Evolutionary conservation across 2,329 filamentous ascomycete species (phyloP).

Genomic region (Claviceps sorghi): DNA sequence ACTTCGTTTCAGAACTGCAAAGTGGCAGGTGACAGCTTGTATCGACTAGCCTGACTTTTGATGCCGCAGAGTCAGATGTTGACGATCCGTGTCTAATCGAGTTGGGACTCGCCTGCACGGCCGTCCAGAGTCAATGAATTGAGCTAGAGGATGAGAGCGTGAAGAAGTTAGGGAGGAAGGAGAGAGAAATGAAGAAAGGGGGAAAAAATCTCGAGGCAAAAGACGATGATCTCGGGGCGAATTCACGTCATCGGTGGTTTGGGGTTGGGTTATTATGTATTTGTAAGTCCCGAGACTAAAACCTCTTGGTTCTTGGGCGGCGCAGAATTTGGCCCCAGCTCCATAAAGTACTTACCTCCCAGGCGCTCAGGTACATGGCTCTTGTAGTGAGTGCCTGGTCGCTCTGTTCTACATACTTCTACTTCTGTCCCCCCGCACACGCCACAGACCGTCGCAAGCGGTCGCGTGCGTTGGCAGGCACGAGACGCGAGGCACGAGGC

Average conservation of each 20-base stretch:
- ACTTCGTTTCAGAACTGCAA: background rate
- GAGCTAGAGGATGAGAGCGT: background rate
- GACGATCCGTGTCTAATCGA: background rate
- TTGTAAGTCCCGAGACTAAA: background rate
- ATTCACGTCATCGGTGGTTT: conserved; percentile 1
- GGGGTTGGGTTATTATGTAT: background rate
- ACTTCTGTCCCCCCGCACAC: background rate
- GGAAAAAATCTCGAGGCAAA: background rate
- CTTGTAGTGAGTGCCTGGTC: too few relatives aligned
- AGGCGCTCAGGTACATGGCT: too few relatives aligned
- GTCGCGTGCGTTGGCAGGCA: background rate
- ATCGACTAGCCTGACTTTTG: background rate
- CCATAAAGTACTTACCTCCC: too few relatives aligned
- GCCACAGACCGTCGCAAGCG: background rate
- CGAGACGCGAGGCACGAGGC: too few relatives aligned
- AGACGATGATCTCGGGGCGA: background rate
- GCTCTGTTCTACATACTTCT: too few relatives aligned
- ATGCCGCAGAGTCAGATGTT: background rate
- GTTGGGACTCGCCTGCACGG: background rate
- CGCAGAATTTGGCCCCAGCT: background rate
- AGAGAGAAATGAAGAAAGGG: background rate
- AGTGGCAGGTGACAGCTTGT: background rate
- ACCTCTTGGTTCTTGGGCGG: background rate
- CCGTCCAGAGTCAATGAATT: background rate
- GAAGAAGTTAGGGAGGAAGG: background rate